Percentiles rank a stretch among this genome's conserved stretches.
Conservation (phyloP, 1,139 yeast genomes). For the Pichia sp. region DNA sequence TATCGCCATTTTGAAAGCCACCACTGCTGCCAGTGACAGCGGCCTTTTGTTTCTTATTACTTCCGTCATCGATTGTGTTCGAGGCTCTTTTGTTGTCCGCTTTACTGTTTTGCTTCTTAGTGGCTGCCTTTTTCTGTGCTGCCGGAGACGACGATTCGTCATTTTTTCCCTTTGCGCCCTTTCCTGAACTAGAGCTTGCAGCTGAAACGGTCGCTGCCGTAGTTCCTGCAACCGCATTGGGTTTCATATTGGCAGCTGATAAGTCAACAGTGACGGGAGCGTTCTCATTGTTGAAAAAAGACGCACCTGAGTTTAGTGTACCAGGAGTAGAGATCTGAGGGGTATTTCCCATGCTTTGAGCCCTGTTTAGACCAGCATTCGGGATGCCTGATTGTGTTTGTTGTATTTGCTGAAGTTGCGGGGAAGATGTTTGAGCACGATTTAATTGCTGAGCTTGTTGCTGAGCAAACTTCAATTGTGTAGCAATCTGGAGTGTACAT, state of each 20-base stretch:
- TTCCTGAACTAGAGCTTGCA: background rate
- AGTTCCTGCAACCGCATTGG: background rate
- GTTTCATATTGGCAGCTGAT: constrained; percentile 1
- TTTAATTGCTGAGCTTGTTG: constrained; percentile 19
- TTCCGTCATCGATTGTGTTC: background rate
- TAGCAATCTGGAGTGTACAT: constrained; percentile 29
- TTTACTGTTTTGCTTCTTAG: constrained; percentile 3
- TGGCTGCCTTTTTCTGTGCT: constrained; percentile 1
- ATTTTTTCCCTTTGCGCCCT: background rate
- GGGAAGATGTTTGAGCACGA: constrained; percentile 6
- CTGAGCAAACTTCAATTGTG: constrained; percentile 25
- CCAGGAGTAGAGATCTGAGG: constrained; percentile 3
- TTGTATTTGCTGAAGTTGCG: constrained; percentile 24
- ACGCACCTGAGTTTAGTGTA: background rate
- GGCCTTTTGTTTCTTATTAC: constrained; percentile 13
- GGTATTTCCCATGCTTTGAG: constrained; percentile 3
- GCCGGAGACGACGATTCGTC: background rate
- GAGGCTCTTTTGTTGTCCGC: constrained; percentile 1
- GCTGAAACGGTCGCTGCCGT: background rate
- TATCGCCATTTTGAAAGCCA: constrained; percentile 16
- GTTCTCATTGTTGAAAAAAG: background rate
- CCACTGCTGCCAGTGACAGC: constrained; percentile 12
- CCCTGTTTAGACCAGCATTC: background rate
- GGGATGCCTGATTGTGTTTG: constrained; percentile 8
- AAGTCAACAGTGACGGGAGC: background rate